A percentile compares a stretch with the other conserved stretches of the same genome.
These are phyloP conservation scores for Plasmodium relictum DNA, from an alignment of 169 alveolate genomes.

Conservation along the genomic window DNA sequence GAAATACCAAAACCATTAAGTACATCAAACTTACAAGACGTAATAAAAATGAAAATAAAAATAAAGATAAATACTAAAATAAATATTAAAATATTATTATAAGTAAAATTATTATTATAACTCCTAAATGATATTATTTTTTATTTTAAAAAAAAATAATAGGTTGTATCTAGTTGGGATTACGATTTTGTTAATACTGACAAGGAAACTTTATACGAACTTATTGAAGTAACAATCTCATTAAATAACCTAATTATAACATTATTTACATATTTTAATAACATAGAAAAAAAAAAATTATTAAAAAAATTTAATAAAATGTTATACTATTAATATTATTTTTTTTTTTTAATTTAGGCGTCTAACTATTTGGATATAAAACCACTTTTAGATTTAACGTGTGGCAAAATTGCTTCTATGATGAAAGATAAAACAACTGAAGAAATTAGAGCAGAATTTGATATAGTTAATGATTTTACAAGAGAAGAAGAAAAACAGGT, in stretches of 20 bases:
- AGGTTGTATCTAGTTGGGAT: slow-evolving; percentile 94
- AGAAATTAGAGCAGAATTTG: slow-evolving; percentile 94
- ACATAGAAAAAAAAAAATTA: neutral
- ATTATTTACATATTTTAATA: neutral
- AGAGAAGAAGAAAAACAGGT: slow-evolving; percentile 96
- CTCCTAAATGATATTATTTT: no score
- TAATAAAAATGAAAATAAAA: slow-evolving; percentile 21
- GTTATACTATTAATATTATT: neutral
- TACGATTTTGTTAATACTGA: slow-evolving; percentile 94
- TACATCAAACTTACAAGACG: slow-evolving; percentile 89
- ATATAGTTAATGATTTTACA: slow-evolving; percentile 95
- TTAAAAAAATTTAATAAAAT: no score
- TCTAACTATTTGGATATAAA: slow-evolving; percentile 95
- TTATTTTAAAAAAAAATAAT: slow-evolving; percentile 16
- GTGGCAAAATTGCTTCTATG: slow-evolving; percentile 96
- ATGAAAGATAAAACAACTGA: slow-evolving; percentile 95
- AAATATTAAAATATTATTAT: slow-evolving; percentile 3
- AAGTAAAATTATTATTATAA: no score
- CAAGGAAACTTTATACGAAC: slow-evolving; percentile 93
- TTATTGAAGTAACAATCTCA: slow-evolving; percentile 86
- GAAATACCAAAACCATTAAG: slow-evolving; percentile 96
- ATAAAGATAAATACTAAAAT: neutral
- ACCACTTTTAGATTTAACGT: slow-evolving; percentile 93
- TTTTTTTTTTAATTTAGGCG: slow-evolving; percentile 83
- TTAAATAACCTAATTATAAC: neutral